Evolutionary conservation across 1,284 basidiomycete species (phyloP).

Genomic region (Trichosporon faecale): DNA sequence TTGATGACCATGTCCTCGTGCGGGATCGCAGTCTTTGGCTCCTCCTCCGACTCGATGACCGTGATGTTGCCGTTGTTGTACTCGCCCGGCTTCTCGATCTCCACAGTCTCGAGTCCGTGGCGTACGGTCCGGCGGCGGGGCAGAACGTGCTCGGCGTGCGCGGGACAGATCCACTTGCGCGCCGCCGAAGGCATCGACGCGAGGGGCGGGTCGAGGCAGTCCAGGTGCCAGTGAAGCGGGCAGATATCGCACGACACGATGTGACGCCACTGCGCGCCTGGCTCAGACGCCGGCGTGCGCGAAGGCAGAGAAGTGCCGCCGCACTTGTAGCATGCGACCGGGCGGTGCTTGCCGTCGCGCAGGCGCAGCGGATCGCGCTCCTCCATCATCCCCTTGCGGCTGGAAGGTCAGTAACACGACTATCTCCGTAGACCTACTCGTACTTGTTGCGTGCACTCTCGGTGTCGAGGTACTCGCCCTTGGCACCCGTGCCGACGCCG

Average conservation of each 20-base stretch:
- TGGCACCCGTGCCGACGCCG: slow-evolving; percentile 65
- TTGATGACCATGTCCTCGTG: slow-evolving; percentile 55
- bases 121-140: slow-evolving; percentile 73
- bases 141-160: slow-evolving; percentile 79
- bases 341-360: slow-evolving; percentile 75
- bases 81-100: slow-evolving; percentile 65
- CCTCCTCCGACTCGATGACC: slow-evolving; percentile 66
- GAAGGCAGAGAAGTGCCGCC: slow-evolving; percentile 65
- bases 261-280: slow-evolving; percentile 49
- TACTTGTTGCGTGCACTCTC: slow-evolving; percentile 75
- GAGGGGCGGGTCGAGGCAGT: slow-evolving; percentile 90
- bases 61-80: slow-evolving; percentile 91
- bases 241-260: slow-evolving; percentile 97
- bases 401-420: slow-evolving; percentile 45
- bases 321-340: slow-evolving; percentile 85
- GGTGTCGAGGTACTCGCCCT: slow-evolving; percentile 74
- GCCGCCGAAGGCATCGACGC: slow-evolving; percentile 77
- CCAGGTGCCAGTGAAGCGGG: slow-evolving; percentile 91
- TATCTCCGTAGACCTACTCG: slow-evolving; percentile 47
- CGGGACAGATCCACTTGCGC: slow-evolving; percentile 99
- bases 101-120: slow-evolving; percentile 63
- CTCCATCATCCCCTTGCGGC: slow-evolving; percentile 82
- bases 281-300: slow-evolving; percentile 38
- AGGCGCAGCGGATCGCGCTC: slow-evolving; percentile 85
- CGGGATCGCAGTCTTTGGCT: slow-evolving; percentile 40